A percentile compares a stretch with the other conserved stretches of the same genome.
Conservation (phyloP, 768 basidiomycete species). For the Leccinum rimulosum region DNA sequence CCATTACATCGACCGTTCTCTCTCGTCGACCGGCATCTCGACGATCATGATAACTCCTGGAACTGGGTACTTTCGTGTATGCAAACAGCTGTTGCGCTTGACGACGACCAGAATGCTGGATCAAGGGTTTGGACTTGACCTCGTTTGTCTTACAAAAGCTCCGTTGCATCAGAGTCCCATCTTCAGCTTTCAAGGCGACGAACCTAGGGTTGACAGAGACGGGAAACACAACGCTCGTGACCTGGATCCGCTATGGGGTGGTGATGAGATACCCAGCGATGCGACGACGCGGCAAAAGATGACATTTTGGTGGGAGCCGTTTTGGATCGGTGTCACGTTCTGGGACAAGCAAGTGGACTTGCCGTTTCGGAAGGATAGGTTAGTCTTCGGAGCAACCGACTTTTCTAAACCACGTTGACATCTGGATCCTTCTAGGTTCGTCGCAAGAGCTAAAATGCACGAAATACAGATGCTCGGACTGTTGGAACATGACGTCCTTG, state of each 20-base stretch:
- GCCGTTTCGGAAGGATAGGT: conserved; percentile 80
- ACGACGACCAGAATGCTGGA: conserved; percentile 94
- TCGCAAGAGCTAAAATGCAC: conserved; percentile 95
- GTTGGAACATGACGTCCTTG: conserved; percentile 86
- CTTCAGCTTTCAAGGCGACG: conserved; percentile 78
- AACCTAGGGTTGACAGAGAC: conserved; percentile 53
- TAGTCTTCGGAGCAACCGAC: conserved; percentile 7
- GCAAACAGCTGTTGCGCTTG: conserved; percentile 82
- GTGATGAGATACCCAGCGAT: conserved; percentile 46
- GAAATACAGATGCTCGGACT: conserved; percentile 94
- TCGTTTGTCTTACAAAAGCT: conserved; percentile 85
- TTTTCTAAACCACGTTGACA: neutral
- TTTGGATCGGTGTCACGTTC: conserved; percentile 78
- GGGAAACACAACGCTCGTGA: conserved; percentile 46
- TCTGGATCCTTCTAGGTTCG: conserved; percentile 55
- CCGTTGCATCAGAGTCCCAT: conserved; percentile 93
- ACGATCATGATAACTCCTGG: conserved; percentile 91
- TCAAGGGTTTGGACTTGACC: conserved; percentile 87
- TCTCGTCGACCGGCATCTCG: conserved; percentile 82
- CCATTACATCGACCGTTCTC: conserved; percentile 92
- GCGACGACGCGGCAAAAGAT: conserved; percentile 42
- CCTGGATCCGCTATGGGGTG: conserved; percentile 75
- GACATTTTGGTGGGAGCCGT: conserved; percentile 88
- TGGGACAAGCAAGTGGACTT: conserved; percentile 89
- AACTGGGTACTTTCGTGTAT: conserved; percentile 90